Percentiles rank a stretch among this genome's conserved stretches.
These are phyloP conservation scores for Trichoderma citrinoviride DNA, from an alignment of 2,329 filamentous ascomycete genomes.

Conservation along the genomic window DNA sequence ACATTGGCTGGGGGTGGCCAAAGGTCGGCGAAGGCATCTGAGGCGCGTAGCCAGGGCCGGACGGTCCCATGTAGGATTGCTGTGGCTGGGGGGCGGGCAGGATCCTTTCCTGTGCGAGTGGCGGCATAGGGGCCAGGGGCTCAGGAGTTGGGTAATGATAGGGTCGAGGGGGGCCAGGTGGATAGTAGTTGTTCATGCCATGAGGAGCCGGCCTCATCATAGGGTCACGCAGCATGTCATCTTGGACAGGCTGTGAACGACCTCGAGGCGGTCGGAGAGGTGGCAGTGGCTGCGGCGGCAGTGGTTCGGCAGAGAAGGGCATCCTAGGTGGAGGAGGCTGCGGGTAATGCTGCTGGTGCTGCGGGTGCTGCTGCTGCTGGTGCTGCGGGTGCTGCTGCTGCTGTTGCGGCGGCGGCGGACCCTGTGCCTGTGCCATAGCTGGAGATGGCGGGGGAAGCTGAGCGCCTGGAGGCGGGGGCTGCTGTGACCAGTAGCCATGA, in stretches of 20 bases:
- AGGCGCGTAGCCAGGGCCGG: slow-evolving; percentile 35
- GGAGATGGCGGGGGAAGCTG: slow-evolving; percentile 27
- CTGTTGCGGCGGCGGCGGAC: slow-evolving; percentile 22
- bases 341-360: slow-evolving; percentile 1
- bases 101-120: slow-evolving; percentile 35
- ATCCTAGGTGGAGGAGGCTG: slow-evolving; percentile 32
- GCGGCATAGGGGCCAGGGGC: slow-evolving; percentile 32
- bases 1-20: slow-evolving; percentile 32
- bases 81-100: slow-evolving; percentile 37
- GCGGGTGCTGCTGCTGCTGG: background rate
- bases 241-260: slow-evolving; percentile 36
- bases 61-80: slow-evolving; percentile 37
- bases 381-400: slow-evolving; percentile 16
- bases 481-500: slow-evolving; percentile 38
- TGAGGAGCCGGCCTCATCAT: slow-evolving; percentile 33
- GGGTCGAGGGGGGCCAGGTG: slow-evolving; percentile 30
- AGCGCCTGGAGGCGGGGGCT: slow-evolving; percentile 25
- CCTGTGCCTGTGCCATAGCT: too few relatives aligned
- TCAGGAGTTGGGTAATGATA: slow-evolving; percentile 37
- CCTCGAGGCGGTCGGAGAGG: slow-evolving; percentile 40
- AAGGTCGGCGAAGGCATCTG: slow-evolving; percentile 41
- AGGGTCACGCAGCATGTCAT: slow-evolving; percentile 35
- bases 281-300: slow-evolving; percentile 39
- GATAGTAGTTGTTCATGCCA: slow-evolving; percentile 34
- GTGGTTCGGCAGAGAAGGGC: slow-evolving; percentile 39